A percentile compares a stretch with the other conserved stretches of the same genome.
These are phyloP conservation scores for Spinacia oleracea DNA, from an alignment of 179 eudicot genomes.

Conservation along the genomic window DNA sequence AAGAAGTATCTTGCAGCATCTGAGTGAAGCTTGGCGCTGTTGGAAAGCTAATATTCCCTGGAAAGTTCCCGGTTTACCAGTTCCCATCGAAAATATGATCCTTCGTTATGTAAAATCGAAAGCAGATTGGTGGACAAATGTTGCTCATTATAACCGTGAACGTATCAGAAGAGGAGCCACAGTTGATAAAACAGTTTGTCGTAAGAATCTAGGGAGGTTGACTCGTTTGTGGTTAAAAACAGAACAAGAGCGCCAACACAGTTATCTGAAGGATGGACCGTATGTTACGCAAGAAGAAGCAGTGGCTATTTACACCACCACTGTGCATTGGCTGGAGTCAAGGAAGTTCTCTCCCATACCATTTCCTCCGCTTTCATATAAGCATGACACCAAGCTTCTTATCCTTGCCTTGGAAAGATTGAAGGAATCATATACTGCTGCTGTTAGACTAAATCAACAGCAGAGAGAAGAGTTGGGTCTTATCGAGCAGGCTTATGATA, in stretches of 20 bases:
- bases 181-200: constrained; percentile 97
- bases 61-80: constrained; percentile 99
- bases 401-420: constrained; percentile 97
- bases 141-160: constrained; percentile 98
- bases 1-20: constrained; percentile 94
- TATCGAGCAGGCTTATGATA: constrained; percentile 99
- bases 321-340: constrained; percentile 99
- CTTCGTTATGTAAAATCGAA: constrained; percentile 98
- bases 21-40: constrained; percentile 99
- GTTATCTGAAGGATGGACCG: constrained; percentile 97
- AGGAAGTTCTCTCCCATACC: constrained; percentile 97
- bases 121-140: constrained; percentile 99
- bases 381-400: constrained; percentile 98
- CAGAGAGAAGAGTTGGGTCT: constrained; percentile 98
- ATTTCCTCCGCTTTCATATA: constrained; percentile 95
- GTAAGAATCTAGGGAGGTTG: constrained; percentile 95
- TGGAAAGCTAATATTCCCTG: constrained; percentile 99
- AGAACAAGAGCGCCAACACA: constrained; percentile 99
- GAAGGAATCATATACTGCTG: constrained; percentile 98
- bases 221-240: constrained; percentile 99
- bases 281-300: constrained; percentile 99
- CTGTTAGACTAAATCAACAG: constrained; percentile 90
- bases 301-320: constrained; percentile 96
- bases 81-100: constrained; percentile 98
- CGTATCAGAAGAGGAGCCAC: constrained; percentile 99